Percentiles rank a stretch among this genome's conserved stretches.
Evolutionary conservation across 2,329 filamentous ascomycete species (phyloP).

Genomic region (Pseudogymnoascus sp.): DNA sequence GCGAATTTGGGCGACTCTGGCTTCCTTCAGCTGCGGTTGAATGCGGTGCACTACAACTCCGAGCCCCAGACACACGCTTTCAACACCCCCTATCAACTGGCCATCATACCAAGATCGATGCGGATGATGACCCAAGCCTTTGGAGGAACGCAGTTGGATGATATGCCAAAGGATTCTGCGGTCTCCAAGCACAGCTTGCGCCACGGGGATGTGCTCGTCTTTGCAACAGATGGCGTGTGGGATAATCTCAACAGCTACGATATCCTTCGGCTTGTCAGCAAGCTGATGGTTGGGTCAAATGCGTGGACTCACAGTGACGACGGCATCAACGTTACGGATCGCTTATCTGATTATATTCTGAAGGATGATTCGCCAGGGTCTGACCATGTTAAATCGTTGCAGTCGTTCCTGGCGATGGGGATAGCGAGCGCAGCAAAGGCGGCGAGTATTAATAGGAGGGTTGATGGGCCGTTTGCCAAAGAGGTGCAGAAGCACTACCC

Average conservation of each 20-base stretch:
- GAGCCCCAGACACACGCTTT: slow-evolving; percentile 91
- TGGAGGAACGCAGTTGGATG: slow-evolving; percentile 72
- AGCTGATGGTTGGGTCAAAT: slow-evolving; percentile 64
- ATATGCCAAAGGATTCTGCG: slow-evolving; percentile 77
- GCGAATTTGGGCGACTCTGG: slow-evolving; percentile 96
- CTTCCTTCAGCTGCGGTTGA: slow-evolving; percentile 78
- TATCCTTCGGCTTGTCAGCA: slow-evolving; percentile 71
- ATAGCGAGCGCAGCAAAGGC: slow-evolving; percentile 77
- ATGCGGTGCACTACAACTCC: slow-evolving; percentile 77
- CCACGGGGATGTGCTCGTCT: slow-evolving; percentile 88
- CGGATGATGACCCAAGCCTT: slow-evolving; percentile 75
- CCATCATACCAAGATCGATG: slow-evolving; percentile 75
- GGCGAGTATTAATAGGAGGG: slow-evolving; percentile 72
- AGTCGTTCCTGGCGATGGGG: slow-evolving; percentile 70
- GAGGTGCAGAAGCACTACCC: slow-evolving; percentile 87
- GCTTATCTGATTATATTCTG: slow-evolving; percentile 48
- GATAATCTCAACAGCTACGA: slow-evolving; percentile 93
- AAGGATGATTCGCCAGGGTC: slow-evolving; percentile 33
- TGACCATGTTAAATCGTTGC: slow-evolving; percentile 50
- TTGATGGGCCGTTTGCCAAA: slow-evolving; percentile 90
- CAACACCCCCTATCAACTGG: slow-evolving; percentile 94
- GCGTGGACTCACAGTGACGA: slow-evolving; percentile 65
- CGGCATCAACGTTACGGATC: slow-evolving; percentile 57
- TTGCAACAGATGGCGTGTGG: slow-evolving; percentile 92
- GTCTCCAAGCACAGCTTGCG: slow-evolving; percentile 69